Evolutionary conservation across 345 rosid genomes (phyloP).

Genomic region (Balakata baccata): DNA sequence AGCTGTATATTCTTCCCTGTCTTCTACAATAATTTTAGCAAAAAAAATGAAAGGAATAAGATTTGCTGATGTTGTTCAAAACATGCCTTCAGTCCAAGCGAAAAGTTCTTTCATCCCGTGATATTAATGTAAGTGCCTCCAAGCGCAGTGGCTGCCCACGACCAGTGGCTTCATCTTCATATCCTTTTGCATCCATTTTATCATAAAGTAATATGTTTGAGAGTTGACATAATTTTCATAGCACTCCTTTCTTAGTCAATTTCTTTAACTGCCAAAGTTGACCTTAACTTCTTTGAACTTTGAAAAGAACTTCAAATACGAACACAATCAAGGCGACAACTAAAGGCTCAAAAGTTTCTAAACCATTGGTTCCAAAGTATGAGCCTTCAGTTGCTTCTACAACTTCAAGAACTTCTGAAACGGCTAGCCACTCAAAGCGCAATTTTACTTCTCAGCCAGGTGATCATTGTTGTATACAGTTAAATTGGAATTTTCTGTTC

Average conservation of each 20-base stretch:
- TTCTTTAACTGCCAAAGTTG: constrained; percentile 21
- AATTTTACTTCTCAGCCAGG: constrained; percentile 50
- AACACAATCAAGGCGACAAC: constrained; percentile 23
- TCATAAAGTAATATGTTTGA: background rate
- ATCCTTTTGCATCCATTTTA: constrained; percentile 53
- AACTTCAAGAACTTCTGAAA: constrained; percentile 32
- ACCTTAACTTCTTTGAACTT: constrained; percentile 64
- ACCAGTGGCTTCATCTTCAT: constrained; percentile 62
- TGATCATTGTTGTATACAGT: constrained; percentile 19
- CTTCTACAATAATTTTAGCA: background rate
- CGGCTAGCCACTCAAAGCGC: constrained; percentile 35
- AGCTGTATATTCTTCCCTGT: background rate
- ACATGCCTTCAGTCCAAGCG: constrained; percentile 49
- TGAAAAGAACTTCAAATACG: constrained; percentile 53
- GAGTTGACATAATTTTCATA: constrained; percentile 4
- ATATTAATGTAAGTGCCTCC: constrained; percentile 55
- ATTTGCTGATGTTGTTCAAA: constrained; percentile 17
- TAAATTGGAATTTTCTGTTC: constrained; percentile 4
- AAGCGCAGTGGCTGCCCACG: constrained; percentile 64
- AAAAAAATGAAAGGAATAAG: background rate
- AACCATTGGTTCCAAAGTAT: constrained; percentile 39
- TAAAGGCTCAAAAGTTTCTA: constrained; percentile 48
- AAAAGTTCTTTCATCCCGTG: constrained; percentile 47
- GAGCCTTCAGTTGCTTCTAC: constrained; percentile 30
- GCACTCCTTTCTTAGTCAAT: constrained; percentile 3